Percentiles rank a stretch among this genome's conserved stretches.
These are phyloP conservation scores for Crepidotus variabilis DNA, from an alignment of 768 basidiomycete genomes.

Conservation along the genomic window DNA sequence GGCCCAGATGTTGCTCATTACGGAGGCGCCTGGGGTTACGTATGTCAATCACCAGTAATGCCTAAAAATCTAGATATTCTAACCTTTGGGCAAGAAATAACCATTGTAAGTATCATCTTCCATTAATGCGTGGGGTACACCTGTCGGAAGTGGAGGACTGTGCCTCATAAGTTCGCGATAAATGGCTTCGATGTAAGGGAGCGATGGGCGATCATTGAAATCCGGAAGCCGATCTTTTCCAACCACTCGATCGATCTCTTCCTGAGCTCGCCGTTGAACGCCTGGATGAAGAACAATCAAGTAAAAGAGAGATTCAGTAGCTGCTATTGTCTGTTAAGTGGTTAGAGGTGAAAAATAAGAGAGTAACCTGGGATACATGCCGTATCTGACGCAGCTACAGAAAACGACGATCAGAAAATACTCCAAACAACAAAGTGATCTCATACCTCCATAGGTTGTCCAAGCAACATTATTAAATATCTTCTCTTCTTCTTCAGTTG, in stretches of 20 bases:
- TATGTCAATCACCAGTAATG: background rate
- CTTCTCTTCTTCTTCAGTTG: too few species aligned
- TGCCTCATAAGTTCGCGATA: constrained; percentile 10
- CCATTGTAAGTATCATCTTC: constrained; percentile 21
- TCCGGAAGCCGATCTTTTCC: constrained; percentile 21
- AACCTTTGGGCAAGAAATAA: constrained; percentile 17
- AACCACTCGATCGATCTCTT: constrained; percentile 24
- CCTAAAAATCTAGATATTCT: background rate
- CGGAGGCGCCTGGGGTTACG: constrained; percentile 1
- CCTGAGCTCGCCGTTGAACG: constrained; percentile 23
- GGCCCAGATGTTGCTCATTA: constrained; percentile 10
- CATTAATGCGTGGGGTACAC: constrained; percentile 15
- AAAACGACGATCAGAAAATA: background rate
- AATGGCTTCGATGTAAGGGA: constrained; percentile 18
- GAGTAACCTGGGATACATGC: background rate
- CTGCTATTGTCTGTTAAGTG: background rate
- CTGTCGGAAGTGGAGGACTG: constrained; percentile 11
- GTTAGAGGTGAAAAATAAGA: background rate
- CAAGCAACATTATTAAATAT: background rate
- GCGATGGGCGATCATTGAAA: constrained; percentile 14
- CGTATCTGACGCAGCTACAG: background rate
- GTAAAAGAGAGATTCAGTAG: constrained; percentile 14
- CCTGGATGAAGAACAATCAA: constrained; percentile 24
- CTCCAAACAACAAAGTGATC: background rate
- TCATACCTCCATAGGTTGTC: background rate